Evolutionary conservation across 768 basidiomycete species (phyloP).

Genomic region (Chiua virens): DNA sequence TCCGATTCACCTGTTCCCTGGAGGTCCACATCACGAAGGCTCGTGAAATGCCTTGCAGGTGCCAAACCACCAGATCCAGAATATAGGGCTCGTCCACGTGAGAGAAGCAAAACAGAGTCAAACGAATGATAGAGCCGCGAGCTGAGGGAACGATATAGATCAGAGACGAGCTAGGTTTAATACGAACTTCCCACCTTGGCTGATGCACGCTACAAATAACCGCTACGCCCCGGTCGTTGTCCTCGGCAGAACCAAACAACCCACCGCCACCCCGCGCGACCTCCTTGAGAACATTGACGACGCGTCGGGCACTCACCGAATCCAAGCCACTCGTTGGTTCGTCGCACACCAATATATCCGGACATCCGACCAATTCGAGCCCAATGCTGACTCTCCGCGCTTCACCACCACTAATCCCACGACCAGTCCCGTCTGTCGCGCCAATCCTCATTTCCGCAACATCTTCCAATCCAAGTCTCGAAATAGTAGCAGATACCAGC

Average conservation of each 20-base stretch:
- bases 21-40: constrained; percentile 21
- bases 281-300: constrained; percentile 72
- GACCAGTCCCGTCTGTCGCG: constrained; percentile 59
- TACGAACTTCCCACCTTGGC: constrained; percentile 53
- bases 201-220: constrained; percentile 89
- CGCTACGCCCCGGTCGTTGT: constrained; percentile 62
- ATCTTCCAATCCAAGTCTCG: constrained; percentile 72
- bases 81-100: constrained; percentile 77
- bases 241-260: constrained; percentile 20
- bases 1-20: constrained; percentile 36
- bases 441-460: constrained; percentile 72
- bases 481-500: constrained; percentile 68
- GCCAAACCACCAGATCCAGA: constrained; percentile 71
- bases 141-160: constrained; percentile 32
- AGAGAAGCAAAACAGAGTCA: constrained; percentile 75
- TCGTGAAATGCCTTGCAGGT: constrained; percentile 67
- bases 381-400: constrained; percentile 90
- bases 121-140: constrained; percentile 86
- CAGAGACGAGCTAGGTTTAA: not conserved
- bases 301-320: constrained; percentile 80
- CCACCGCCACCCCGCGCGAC: constrained; percentile 56
- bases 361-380: constrained; percentile 80
- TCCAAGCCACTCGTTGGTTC: constrained; percentile 86
- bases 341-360: constrained; percentile 83
- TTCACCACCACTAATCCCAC: constrained; percentile 92